phyloP scores from a whole-genome alignment of 768 basidiomycete species.

The Nevesoporus exiguus region DNA sequence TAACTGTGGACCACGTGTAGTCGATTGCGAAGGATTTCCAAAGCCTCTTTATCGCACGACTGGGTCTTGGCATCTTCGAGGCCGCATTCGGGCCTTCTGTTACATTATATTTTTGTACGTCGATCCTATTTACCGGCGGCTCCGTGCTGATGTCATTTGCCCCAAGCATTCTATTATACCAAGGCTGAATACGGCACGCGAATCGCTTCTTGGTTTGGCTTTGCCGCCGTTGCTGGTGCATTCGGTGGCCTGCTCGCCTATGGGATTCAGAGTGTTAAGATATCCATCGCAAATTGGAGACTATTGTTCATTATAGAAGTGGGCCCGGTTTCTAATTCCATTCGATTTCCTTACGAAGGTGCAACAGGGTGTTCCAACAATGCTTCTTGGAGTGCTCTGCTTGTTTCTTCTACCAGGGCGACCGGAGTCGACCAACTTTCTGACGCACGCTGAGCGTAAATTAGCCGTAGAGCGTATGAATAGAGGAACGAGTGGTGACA shows the following conservation, averaged over 20 bases:
- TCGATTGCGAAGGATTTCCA: conserved; percentile 26
- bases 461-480: conserved; percentile 35
- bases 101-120: conserved; percentile 31
- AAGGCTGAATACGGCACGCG: conserved; percentile 45
- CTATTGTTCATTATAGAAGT: conserved; percentile 31
- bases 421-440: conserved; percentile 33
- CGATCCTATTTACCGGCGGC: conserved; percentile 14
- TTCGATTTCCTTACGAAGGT: neutral
- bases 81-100: conserved; percentile 34
- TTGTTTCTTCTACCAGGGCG: conserved; percentile 31
- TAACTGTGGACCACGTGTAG: conserved; percentile 11
- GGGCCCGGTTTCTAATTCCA: neutral
- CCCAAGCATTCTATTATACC: conserved; percentile 48
- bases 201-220: conserved; percentile 51
- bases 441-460: conserved; percentile 33
- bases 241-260: conserved; percentile 57
- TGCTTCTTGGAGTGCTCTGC: conserved; percentile 28
- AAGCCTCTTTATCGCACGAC: conserved; percentile 28
- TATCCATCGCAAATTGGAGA: conserved; percentile 41
- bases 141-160: neutral
- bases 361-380: conserved; percentile 54
- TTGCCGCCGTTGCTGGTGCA: conserved; percentile 53
- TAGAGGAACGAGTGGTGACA: conserved; percentile 42
- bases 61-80: conserved; percentile 34
- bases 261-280: conserved; percentile 43